Base-by-base conservation (phyloP, 352 stramenopile species). In the Phytophthora pistaciae region DNA sequence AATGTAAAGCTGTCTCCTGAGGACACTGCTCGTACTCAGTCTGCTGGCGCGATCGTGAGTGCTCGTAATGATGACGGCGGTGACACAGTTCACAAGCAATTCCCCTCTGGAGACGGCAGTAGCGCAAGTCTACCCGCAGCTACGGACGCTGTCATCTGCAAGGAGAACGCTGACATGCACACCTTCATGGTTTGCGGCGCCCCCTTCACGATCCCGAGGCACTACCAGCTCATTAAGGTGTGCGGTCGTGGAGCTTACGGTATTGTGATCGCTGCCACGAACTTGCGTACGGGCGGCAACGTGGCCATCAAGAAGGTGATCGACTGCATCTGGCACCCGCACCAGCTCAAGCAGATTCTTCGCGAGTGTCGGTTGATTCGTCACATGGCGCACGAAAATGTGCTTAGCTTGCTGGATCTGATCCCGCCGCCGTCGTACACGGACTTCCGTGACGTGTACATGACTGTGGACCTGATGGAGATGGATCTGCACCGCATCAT, bases 401-500 rank as follows among this genome's bases (percentile, higher is more conserved):
- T 97, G 14, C 64, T 97, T 40, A 94, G 87, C 72, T 68, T 97
- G 56, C 83, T 93, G 76, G 89, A 96, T 67, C 64, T 96, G 62
- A 95, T 96, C 46, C 89, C 90, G 2, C 90, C 91, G 42, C 83
- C 86, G 18, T 96, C 87, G 50, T 95, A 95, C 55, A 79, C 79
- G 11, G 90, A 97, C 62, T 97, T 97, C 49, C 87, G 88, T 1
- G 91, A 97, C 52, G 90, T 97, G 54, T 97, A 97, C 77, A 96
- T 97, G 88, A 95, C 92, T 1, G 77, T 97, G 18, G 92, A 98
- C 61, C 78, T 97, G 16, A 97, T 98, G 90, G 93, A 98, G 66
- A 98, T 96, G 83, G 93, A 98, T 79, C 61, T 98, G 16, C 91
- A 97, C 54, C 89, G 92, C 10, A 96, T 98, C 74, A 98, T 98